Percentiles rank a stretch among this genome's conserved stretches.
Evolutionary conservation across 768 basidiomycete species (phyloP).

Genomic region (Trichaptum fuscoviolaceum): DNA sequence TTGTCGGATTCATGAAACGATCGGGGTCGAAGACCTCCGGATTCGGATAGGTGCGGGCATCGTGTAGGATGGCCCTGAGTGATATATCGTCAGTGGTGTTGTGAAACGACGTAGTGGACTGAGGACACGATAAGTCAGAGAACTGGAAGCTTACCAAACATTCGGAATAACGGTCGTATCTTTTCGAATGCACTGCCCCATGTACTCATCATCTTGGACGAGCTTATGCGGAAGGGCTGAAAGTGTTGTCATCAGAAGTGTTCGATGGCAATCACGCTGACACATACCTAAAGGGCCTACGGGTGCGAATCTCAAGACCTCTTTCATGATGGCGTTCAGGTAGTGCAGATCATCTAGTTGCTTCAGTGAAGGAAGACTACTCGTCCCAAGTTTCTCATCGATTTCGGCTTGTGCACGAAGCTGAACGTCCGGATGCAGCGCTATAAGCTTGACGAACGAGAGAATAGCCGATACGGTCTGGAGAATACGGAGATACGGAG

Average conservation of each 20-base stretch:
- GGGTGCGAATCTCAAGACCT: conserved; percentile 29
- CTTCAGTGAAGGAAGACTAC: conserved; percentile 29
- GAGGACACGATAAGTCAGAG: neutral
- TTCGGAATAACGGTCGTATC: conserved; percentile 15
- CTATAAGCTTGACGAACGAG: conserved; percentile 18
- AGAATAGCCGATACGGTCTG: conserved; percentile 15
- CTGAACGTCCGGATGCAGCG: conserved; percentile 16
- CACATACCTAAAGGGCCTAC: conserved; percentile 15
- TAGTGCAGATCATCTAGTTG: conserved; percentile 31
- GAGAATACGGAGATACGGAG: neutral
- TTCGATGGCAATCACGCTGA: neutral
- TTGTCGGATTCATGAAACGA: neutral
- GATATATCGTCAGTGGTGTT: neutral
- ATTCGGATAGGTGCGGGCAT: conserved; percentile 22
- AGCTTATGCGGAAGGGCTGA: conserved; percentile 17
- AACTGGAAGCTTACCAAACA: conserved; percentile 12
- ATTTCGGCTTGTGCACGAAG: conserved; percentile 30
- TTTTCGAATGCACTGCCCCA: conserved; percentile 16
- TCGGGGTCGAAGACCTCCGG: conserved; percentile 22
- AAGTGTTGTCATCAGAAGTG: neutral
- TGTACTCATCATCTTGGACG: conserved; percentile 17
- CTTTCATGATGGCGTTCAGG: conserved; percentile 33
- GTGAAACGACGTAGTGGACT: neutral
- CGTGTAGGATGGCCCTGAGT: conserved; percentile 24
- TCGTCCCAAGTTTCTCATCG: conserved; percentile 27